Evolutionary conservation across 192 early-diverging fungal species (phyloP).

Genomic region (Linnemannia zychae): DNA sequence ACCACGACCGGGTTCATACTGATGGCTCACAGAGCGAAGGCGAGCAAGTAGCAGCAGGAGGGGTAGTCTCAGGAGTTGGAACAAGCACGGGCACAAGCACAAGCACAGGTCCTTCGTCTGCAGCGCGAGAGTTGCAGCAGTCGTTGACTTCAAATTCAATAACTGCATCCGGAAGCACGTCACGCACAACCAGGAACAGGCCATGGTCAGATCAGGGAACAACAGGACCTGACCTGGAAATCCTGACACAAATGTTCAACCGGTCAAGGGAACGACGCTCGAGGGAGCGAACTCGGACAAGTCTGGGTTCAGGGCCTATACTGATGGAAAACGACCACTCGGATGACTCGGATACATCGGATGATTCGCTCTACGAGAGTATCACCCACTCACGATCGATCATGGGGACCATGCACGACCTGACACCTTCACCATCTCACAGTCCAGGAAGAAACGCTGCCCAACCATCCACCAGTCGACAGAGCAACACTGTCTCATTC

Average conservation of each 20-base stretch:
- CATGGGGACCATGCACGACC: background rate
- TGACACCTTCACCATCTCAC: background rate
- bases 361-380: background rate
- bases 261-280: conserved; percentile 3
- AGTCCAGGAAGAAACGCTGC: background rate
- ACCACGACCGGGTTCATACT: background rate
- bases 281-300: background rate
- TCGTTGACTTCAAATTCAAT: conserved; percentile 1
- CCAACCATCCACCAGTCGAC: background rate
- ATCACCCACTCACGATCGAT: background rate
- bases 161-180: background rate
- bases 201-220: background rate
- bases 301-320: background rate
- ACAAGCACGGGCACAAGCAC: background rate
- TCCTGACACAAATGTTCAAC: conserved; percentile 3
- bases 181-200: background rate
- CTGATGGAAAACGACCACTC: background rate
- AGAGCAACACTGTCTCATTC: background rate
- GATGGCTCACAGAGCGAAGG: background rate
- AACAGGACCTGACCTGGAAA: background rate
- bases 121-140: background rate
- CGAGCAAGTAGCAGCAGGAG: background rate
- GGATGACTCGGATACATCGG: conserved; percentile 7
- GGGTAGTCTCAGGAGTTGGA: background rate
- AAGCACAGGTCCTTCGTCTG: background rate